Evolutionary conservation across 2,329 filamentous ascomycete species (phyloP).

Genomic region (Colletotrichum sp.): DNA sequence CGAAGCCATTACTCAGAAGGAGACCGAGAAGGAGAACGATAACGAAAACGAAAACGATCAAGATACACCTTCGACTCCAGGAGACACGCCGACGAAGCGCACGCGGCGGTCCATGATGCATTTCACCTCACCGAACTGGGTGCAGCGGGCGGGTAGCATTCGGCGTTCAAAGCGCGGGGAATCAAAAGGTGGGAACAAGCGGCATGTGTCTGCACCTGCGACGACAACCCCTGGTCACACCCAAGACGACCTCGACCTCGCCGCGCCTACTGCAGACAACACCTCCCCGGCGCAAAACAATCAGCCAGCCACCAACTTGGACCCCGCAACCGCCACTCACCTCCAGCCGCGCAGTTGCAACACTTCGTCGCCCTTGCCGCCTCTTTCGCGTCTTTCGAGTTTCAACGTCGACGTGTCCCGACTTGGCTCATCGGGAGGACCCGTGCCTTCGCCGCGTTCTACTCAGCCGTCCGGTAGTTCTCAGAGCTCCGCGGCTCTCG

Average conservation of each 20-base stretch:
- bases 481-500: constrained; percentile 47
- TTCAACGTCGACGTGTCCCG: constrained; percentile 59
- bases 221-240: constrained; percentile 33
- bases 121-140: constrained; percentile 63
- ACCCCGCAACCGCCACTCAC: constrained; percentile 32
- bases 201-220: constrained; percentile 59
- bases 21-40: not conserved
- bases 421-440: constrained; percentile 47
- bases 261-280: constrained; percentile 12
- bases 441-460: constrained; percentile 39
- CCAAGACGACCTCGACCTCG: constrained; percentile 27
- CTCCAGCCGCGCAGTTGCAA: constrained; percentile 44
- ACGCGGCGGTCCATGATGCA: constrained; percentile 62
- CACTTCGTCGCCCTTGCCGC: constrained; percentile 60
- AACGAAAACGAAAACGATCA: not conserved
- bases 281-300: constrained; percentile 29
- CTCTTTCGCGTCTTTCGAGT: constrained; percentile 57
- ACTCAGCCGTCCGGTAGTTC: constrained; percentile 48
- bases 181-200: constrained; percentile 46
- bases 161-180: constrained; percentile 58
- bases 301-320: constrained; percentile 28
- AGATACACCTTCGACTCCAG: constrained; percentile 29
- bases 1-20: not conserved
- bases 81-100: constrained; percentile 47
- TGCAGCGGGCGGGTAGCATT: constrained; percentile 60